Conservation (phyloP, 2,329 filamentous ascomycete genomes). For the Ophiostoma australiae region DNA sequence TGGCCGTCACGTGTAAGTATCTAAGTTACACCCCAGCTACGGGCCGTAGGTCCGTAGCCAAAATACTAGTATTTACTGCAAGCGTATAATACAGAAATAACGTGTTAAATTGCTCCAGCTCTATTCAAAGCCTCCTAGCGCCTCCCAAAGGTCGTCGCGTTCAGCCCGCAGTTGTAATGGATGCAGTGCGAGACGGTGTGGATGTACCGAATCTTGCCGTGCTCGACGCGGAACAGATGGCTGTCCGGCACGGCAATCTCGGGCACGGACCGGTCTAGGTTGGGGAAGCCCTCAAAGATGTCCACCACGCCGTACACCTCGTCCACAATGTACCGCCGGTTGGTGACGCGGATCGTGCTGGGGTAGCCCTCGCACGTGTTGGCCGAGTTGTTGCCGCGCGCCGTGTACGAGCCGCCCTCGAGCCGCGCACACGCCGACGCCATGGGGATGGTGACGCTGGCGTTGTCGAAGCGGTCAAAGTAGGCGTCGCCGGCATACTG, state of each 20-base stretch:
- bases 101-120: no score
- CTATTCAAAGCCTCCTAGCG: not conserved
- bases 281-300: not conserved
- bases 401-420: not conserved
- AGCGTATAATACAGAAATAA: no score
- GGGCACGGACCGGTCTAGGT: not conserved
- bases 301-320: not conserved
- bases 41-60: no score
- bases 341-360: not conserved
- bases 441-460: not conserved
- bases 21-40: no score
- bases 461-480: not conserved
- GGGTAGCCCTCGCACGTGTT: not conserved
- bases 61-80: no score
- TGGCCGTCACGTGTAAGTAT: no score
- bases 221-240: slow-evolving; percentile 33
- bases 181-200: slow-evolving; percentile 33
- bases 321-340: not conserved
- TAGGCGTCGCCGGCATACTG: not conserved
- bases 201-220: slow-evolving; percentile 32
- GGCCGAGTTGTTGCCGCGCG: not conserved
- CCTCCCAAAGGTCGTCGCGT: not conserved
- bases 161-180: slow-evolving; percentile 26
- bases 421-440: not conserved
- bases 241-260: slow-evolving; percentile 28